A percentile compares a stretch with the other conserved stretches of the same genome.
phyloP scores from a whole-genome alignment of 176 grass and related monocot species.

The Echinochloa phyllopogon region DNA sequence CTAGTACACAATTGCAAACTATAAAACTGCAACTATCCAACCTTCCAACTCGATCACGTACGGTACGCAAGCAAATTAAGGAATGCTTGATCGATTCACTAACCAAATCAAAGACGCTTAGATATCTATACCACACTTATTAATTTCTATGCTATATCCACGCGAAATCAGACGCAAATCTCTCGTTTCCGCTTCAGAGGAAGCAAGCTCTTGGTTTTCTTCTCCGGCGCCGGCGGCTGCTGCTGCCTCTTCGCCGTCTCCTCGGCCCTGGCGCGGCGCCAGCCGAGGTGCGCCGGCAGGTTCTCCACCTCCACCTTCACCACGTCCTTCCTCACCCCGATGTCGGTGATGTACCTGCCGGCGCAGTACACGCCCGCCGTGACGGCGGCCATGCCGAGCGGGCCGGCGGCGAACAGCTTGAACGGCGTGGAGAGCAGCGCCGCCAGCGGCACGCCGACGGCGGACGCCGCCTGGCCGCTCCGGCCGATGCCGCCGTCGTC shows the following conservation, averaged over 20 bases:
- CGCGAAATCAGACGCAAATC: constrained; percentile 22
- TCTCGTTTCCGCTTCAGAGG: constrained; percentile 61
- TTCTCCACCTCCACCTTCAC: constrained; percentile 71
- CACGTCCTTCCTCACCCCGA: constrained; percentile 72
- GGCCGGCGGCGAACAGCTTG: constrained; percentile 58
- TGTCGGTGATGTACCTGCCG: constrained; percentile 71
- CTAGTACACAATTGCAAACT: background rate
- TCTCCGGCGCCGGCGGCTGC: background rate
- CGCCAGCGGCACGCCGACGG: constrained; percentile 53
- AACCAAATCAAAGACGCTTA: constrained; percentile 38
- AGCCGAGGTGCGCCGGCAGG: constrained; percentile 52
- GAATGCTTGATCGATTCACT: background rate
- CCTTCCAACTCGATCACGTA: background rate
- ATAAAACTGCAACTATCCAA: background rate
- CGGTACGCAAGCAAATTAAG: background rate
- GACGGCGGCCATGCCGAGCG: constrained; percentile 65
- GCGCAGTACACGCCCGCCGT: constrained; percentile 69
- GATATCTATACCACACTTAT: constrained; percentile 22
- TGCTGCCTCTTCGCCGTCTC: constrained; percentile 17
- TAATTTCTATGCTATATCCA: constrained; percentile 24
- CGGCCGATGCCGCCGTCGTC: background rate
- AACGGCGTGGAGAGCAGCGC: constrained; percentile 68
- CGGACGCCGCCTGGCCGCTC: constrained; percentile 72
- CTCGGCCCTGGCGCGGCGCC: constrained; percentile 31
- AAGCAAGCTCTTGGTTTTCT: constrained; percentile 24